phyloP scores from a whole-genome alignment of 805 yeast species.

The Brettanomyces custersianus region DNA sequence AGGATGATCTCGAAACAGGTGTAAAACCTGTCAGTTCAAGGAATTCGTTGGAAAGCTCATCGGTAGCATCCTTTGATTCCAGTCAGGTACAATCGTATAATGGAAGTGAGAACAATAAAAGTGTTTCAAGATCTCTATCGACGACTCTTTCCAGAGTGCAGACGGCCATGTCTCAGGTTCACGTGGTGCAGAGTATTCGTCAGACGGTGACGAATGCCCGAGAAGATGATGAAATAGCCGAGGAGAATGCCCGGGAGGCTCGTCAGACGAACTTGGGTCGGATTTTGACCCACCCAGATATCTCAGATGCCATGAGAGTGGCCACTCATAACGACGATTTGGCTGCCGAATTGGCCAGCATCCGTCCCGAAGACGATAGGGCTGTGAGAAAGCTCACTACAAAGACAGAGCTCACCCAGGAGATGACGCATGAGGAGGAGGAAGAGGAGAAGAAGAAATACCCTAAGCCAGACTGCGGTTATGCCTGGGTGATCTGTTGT shows the following conservation, averaged over 20 bases:
- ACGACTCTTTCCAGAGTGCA: constrained; percentile 2
- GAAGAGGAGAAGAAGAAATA: constrained; percentile 26
- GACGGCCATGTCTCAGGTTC: constrained; percentile 1
- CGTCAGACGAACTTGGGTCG: constrained; percentile 12
- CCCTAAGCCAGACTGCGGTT: constrained; percentile 38
- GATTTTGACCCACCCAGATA: constrained; percentile 14
- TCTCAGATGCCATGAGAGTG: constrained; percentile 17
- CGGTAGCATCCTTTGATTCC: not conserved
- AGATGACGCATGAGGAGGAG: not conserved
- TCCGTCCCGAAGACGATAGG: constrained; percentile 3
- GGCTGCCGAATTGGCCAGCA: constrained; percentile 4
- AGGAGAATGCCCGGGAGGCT: constrained; percentile 5
- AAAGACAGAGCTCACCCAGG: not conserved
- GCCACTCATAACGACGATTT: constrained; percentile 7
- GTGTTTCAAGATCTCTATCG: not conserved
- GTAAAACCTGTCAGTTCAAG: too few species aligned
- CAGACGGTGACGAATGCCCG: constrained; percentile 7
- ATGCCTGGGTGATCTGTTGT: constrained; percentile 45
- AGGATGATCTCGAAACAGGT: too few species aligned
- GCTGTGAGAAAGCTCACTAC: constrained; percentile 2
- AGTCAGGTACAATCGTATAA: not conserved
- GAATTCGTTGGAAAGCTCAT: too few species aligned
- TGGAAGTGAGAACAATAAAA: not conserved
- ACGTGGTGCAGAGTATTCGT: not conserved
- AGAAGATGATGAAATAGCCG: constrained; percentile 16